phyloP scores from a whole-genome alignment of 495 filamentous ascomycete species.

The Chlorociboria aeruginascens region DNA sequence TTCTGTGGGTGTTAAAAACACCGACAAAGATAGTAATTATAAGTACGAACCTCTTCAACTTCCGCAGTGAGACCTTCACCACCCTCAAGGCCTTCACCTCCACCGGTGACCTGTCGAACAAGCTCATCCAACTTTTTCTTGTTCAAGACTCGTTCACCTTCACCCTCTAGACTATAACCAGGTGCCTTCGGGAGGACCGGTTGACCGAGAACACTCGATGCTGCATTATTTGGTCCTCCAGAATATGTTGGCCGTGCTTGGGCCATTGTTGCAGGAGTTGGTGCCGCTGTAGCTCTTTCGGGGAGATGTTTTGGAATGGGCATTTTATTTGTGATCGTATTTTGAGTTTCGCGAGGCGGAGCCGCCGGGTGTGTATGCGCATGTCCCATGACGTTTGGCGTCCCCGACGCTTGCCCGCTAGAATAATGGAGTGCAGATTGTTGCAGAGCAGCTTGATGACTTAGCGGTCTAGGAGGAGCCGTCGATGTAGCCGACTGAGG shows the following conservation, averaged over 20 bases:
- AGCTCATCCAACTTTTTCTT: conserved; percentile 96
- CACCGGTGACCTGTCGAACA: conserved; percentile 83
- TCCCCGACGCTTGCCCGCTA: conserved; percentile 21
- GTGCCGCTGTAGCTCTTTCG: conserved; percentile 43
- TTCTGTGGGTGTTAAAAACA: not conserved
- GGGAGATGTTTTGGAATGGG: conserved; percentile 73
- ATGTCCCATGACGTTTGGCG: conserved; percentile 31
- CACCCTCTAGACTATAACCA: conserved; percentile 71
- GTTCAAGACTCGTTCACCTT: conserved; percentile 77
- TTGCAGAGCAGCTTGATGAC: conserved; percentile 49
- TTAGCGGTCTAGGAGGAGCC: conserved; percentile 34
- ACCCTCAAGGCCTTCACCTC: conserved; percentile 54
- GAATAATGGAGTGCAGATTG: conserved; percentile 49
- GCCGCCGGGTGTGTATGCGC: conserved; percentile 42
- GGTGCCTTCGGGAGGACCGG: conserved; percentile 75
- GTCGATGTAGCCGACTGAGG: conserved; percentile 19
- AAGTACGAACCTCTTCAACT: conserved; percentile 72
- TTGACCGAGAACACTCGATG: conserved; percentile 70
- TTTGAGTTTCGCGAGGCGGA: conserved; percentile 26
- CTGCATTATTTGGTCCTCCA: conserved; percentile 58
- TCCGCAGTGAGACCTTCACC: conserved; percentile 68
- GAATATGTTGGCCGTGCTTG: conserved; percentile 62
- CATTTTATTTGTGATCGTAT: conserved; percentile 40
- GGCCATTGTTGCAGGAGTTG: conserved; percentile 59
- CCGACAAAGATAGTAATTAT: conserved; percentile 2